Evolutionary conservation across 768 basidiomycete species (phyloP), one percentile per base, ranked within the genome.

Genomic region (Trametes elegans): DNA sequence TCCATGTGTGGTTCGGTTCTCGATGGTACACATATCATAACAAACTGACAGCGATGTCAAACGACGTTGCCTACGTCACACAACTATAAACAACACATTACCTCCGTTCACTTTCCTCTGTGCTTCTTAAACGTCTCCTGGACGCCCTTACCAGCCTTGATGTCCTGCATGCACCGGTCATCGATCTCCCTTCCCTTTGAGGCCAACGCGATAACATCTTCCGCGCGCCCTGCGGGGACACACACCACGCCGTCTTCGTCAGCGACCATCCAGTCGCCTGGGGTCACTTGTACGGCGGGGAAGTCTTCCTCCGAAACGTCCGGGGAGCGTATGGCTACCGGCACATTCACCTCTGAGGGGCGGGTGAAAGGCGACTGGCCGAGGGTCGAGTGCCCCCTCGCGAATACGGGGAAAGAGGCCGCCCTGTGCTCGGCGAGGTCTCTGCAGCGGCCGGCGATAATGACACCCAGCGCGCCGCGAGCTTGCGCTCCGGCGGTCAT

Each of bases 171-270:
- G 53, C 90, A 92, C 53, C 71, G 75, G 19, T 74, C 84, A 68
- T 97, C 95, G 13, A 88, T 71, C 44, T 80, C 79, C 62, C 79
- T 75, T 14, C 80, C 84, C 61, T 77, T 77, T 26, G 64, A 59
- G n/a, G 87, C 90, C 21, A 80, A 49, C 35, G 81, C 75, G 5
- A 83, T 61, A 1, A 91, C 90, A 53, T 79, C 66, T 16, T 70
- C 71, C 31, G 82, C 76, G 41, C 85, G 59, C 3, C 70, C 73
- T 29, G 67, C 70, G 2, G 91, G 86, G 24, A 96, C 80, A 62
- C 85, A 90, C 3, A 98, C 90, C 1, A 95, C 90, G 2, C 95
- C 93, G 66, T 97, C 90, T 53, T 84, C 79, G 68, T 97, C 94
- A 23, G 85, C 92, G n/a, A 94, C 68, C 43, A 96, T 79, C 78